These are phyloP conservation scores for Blastocystis hominis DNA, from an alignment of 352 stramenopile genomes.

Conservation along the genomic window DNA sequence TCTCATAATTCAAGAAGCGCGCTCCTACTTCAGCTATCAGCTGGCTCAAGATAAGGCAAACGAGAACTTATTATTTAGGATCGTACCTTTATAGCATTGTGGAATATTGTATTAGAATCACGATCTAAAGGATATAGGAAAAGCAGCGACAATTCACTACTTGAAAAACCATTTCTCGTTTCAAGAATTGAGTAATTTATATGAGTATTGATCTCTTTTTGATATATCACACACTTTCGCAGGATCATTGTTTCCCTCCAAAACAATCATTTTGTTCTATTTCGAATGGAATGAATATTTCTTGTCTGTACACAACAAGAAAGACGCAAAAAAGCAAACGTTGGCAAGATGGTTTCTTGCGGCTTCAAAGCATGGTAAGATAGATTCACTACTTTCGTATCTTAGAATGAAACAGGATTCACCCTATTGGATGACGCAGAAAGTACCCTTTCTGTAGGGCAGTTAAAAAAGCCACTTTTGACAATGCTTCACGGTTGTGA, in stretches of 20 bases:
- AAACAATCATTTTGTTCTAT: not conserved
- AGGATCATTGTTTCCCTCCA: not conserved
- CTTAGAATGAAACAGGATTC: not conserved
- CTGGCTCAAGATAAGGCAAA: not conserved
- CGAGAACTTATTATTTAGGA: not conserved
- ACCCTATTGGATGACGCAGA: not conserved
- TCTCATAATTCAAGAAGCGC: not conserved
- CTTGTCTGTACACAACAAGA: constrained; percentile 28
- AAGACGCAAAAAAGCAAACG: constrained; percentile 50
- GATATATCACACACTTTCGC: not conserved
- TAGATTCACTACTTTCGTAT: not conserved
- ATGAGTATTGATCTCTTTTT: not conserved
- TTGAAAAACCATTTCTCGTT: not conserved
- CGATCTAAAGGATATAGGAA: not conserved
- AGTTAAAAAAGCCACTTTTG: not conserved
- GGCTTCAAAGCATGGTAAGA: not conserved
- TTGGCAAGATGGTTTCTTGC: constrained; percentile 25
- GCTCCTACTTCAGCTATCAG: not conserved
- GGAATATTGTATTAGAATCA: not conserved
- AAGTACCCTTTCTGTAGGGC: not conserved
- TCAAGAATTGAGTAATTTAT: not conserved
- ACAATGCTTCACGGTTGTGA: not conserved
- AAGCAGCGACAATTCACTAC: not conserved
- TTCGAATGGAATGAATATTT: not conserved
- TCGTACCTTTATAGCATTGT: not conserved